Evolutionary conservation across 495 filamentous ascomycete species (phyloP).

Genomic region (Lepidopterella palustris): DNA sequence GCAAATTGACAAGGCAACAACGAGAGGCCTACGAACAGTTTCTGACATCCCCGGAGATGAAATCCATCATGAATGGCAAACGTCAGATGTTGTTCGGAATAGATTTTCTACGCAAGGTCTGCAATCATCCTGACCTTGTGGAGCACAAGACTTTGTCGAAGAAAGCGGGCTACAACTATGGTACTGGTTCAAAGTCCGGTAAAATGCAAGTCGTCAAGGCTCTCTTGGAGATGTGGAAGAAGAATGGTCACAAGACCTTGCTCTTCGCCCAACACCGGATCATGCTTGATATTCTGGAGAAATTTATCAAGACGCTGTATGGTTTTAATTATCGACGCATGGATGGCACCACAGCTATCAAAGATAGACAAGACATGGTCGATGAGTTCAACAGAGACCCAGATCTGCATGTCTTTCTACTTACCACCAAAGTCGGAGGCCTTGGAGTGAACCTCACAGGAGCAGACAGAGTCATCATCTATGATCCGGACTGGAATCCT

Average conservation of each 20-base stretch:
- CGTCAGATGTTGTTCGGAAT: slow-evolving; percentile 81
- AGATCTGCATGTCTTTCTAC: slow-evolving; percentile 76
- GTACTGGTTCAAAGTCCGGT: slow-evolving; percentile 65
- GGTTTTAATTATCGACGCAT: slow-evolving; percentile 78
- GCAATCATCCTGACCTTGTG: slow-evolving; percentile 88
- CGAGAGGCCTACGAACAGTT: slow-evolving; percentile 70
- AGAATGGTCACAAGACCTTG: slow-evolving; percentile 80
- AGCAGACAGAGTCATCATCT: slow-evolving; percentile 93
- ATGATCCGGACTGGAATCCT: slow-evolving; percentile 96
- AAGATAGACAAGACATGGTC: slow-evolving; percentile 72
- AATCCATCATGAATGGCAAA: slow-evolving; percentile 62
- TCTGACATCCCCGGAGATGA: slow-evolving; percentile 75
- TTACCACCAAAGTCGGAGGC: slow-evolving; percentile 92
- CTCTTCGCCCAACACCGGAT: slow-evolving; percentile 86
- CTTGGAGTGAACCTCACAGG: slow-evolving; percentile 91
- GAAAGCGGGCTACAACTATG: slow-evolving; percentile 65
- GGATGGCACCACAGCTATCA: slow-evolving; percentile 85
- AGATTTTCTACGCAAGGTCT: slow-evolving; percentile 89
- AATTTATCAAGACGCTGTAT: slow-evolving; percentile 58
- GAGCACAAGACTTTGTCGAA: slow-evolving; percentile 55
- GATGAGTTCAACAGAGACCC: slow-evolving; percentile 84
- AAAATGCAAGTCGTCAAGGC: slow-evolving; percentile 92
- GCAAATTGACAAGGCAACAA: slow-evolving; percentile 76
- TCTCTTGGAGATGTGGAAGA: slow-evolving; percentile 77
- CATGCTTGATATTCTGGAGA: slow-evolving; percentile 89